Evolutionary conservation across 768 basidiomycete genomes (phyloP).

Genomic region (Asterophora parasitica): DNA sequence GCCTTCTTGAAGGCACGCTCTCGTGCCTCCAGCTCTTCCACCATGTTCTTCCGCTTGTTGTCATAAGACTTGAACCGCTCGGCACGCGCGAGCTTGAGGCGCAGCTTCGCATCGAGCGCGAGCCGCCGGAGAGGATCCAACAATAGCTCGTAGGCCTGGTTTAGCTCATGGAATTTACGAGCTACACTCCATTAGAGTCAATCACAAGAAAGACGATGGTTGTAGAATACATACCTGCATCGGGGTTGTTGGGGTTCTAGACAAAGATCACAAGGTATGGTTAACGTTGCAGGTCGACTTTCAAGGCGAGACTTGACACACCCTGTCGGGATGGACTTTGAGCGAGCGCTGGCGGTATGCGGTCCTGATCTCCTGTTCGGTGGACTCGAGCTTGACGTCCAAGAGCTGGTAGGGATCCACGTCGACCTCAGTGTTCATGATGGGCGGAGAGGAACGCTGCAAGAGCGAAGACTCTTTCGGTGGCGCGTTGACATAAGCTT

Average conservation of each 20-base stretch:
- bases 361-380: conserved; percentile 73
- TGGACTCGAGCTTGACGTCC: conserved; percentile 54
- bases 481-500: too few species aligned
- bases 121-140: conserved; percentile 77
- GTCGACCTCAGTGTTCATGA: conserved; percentile 46
- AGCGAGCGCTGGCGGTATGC: conserved; percentile 77
- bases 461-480: too few species aligned
- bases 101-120: conserved; percentile 76
- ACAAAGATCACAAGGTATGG: not conserved
- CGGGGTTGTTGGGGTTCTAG: conserved; percentile 70
- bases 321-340: conserved; percentile 86
- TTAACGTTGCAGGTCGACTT: too few species aligned
- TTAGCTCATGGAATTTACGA: conserved; percentile 80
- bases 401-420: conserved; percentile 72
- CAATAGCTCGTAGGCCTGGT: conserved; percentile 73
- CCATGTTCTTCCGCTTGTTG: conserved; percentile 65
- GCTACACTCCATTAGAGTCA: conserved; percentile 30
- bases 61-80: conserved; percentile 70
- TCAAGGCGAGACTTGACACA: conserved; percentile 28
- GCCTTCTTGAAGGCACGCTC: conserved; percentile 76
- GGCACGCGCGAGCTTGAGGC: conserved; percentile 60
- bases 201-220: not conserved
- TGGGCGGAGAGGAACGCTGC: too few species aligned
- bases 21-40: conserved; percentile 75
- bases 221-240: conserved; percentile 50